Base-by-base conservation (phyloP, 495 filamentous ascomycete species). In the Penicillium argentinense region DNA sequence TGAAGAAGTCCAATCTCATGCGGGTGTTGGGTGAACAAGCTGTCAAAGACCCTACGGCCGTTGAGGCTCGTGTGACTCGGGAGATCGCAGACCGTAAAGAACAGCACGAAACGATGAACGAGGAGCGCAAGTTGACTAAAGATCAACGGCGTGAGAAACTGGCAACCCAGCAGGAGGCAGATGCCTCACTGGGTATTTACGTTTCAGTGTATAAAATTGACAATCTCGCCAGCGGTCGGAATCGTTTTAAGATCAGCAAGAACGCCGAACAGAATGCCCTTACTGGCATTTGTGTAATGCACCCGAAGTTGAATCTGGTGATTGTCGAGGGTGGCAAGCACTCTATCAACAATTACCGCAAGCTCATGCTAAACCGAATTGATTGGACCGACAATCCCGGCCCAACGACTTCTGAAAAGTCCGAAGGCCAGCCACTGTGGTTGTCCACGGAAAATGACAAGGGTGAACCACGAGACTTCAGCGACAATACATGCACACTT, bases 1-100 rank as follows among this genome's bases (percentile, higher is more conserved):
- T 97, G 54, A 97, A 95, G 69, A 93, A 92, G 63, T 84, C 82
- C 39, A 98, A 98, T 62, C 75, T 98, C 43, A 97, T 98, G 93
- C 85, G 91, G 36, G 93, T 99, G 3, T 73, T 97, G n/a, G 93
- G 93, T 32, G 89, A 97, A 60, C 87, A 96, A 64, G 93, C 93
- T 3, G 91, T 99, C 54, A 95, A 95, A 57, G 93, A 99, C 63
- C 93, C 93, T 8, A 99, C 93, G 2, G 93, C 93, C 14, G 91
- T 97, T 23, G 93, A 99, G 69, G 91, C 93, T 26, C 82, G 89
- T 19, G 93, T 99, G 26, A 95, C 88, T 67, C 74, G 81, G 17
- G 89, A 97, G 56, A 96, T 99, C 34, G 85, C 84, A 30, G 91
- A 92, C 21, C 89, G 93, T 25, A 78, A 83, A 32, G 72, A 84